Base-by-base conservation (phyloP, 441 rosid species). In the Raphanus hybrid region DNA sequence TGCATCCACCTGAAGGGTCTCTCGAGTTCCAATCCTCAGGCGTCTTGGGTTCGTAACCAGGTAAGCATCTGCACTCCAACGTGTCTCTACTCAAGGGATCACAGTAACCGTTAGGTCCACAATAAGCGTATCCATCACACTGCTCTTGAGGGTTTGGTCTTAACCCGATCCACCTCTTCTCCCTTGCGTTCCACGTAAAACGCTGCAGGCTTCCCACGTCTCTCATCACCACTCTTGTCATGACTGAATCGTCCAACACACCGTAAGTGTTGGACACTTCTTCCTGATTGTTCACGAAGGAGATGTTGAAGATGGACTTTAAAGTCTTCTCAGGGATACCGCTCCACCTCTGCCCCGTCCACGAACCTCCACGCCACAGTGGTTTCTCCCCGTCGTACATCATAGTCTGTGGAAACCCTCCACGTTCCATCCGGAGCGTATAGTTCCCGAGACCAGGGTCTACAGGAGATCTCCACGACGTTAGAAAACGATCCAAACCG, bases 271-370 rank as follows among this genome's bases (percentile, higher is more conserved):
- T 65, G 6, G 69, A 74, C 12, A 70, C 71, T 67, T 82, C 84
- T 11, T 75, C 61, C 0, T 12, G 75, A 45, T 3, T 71, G 41
- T 35, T 57, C 54, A 82, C 78, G 71, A 66, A 82, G 0, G 79
- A 78, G 70, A 55, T 15, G 15, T 82, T 82, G 74, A 82, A 78
- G 64, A 82, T 75, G 50, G 52, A 78, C 62, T 20, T 20, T 0
- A 59, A 43, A 5, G 84, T 67, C 92, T 87, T 87, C 73, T 83
- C 86, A 4, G 91, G 89, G 1, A 86, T 71, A 9, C 88, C 87
- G 48, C 84, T 88, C 92, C 87, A 87, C 26, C 80, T 72, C 1
- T 54, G 67, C 3, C 93, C 92, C 0, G 89, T 91, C 96, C 96
- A 91, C 3, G 94, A 76, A 0, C 97, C 94, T 0, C 64, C 60